A percentile compares a stretch with the other conserved stretches of the same genome.
These are phyloP conservation scores for Candolleomyces eurysporus DNA, from an alignment of 768 basidiomycete genomes.

Conservation along the genomic window DNA sequence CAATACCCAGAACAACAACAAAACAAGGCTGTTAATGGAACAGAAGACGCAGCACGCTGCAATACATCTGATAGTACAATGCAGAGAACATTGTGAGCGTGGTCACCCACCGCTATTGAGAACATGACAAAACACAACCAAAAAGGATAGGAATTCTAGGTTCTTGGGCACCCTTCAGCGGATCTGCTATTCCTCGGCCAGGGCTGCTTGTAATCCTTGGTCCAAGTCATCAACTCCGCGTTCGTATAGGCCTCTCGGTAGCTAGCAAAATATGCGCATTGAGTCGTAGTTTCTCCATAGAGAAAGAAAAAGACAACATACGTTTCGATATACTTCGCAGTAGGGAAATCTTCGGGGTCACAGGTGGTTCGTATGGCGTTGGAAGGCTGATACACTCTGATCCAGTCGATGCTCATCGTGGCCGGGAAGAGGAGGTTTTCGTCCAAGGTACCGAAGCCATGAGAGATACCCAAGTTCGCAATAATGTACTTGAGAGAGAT, in stretches of 20 bases:
- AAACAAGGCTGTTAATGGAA: too few species aligned
- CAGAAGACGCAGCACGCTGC: too few species aligned
- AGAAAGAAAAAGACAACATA: conserved; percentile 28
- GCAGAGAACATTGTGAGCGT: too few species aligned
- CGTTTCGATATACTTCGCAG: conserved; percentile 71
- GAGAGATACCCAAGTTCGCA: conserved; percentile 67
- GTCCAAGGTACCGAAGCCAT: conserved; percentile 64
- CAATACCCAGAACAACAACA: too few species aligned
- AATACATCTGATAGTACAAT: too few species aligned
- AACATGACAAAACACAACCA: too few species aligned
- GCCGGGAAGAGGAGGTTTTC: conserved; percentile 51
- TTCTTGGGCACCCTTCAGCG: conserved; percentile 1
- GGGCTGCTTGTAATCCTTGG: conserved; percentile 28
- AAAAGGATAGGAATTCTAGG: too few species aligned
- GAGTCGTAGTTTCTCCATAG: neutral
- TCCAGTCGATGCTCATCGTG: conserved; percentile 74
- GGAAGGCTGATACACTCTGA: conserved; percentile 69
- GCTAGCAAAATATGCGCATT: conserved; percentile 16
- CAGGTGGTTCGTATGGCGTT: conserved; percentile 56
- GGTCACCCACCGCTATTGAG: too few species aligned
- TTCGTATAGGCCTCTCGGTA: conserved; percentile 41
- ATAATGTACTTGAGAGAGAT: conserved; percentile 54
- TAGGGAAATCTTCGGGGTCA: conserved; percentile 74
- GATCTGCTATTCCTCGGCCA: conserved; percentile 39
- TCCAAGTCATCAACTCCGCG: conserved; percentile 40